A percentile compares a stretch with the other conserved stretches of the same genome.
These are phyloP conservation scores for Helicocarpus griseus DNA, from an alignment of 2,329 filamentous ascomycete species.

Conservation along the genomic window DNA sequence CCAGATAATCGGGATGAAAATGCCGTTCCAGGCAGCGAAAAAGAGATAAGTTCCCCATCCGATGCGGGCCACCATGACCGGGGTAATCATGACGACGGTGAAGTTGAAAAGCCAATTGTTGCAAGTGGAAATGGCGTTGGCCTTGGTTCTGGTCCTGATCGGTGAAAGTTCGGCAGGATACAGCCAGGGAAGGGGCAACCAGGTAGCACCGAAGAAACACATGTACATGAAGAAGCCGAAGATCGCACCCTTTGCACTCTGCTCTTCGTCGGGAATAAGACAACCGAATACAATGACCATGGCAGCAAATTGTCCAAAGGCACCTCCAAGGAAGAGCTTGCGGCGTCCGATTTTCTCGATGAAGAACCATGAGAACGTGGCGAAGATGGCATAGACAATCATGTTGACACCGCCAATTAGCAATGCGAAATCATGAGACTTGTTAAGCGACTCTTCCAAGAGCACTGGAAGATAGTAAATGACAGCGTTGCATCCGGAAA, in stretches of 20 bases:
- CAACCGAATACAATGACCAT: slow-evolving; percentile 33
- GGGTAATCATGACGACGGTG: slow-evolving; percentile 43
- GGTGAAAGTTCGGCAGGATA: slow-evolving; percentile 44
- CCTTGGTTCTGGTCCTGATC: slow-evolving; percentile 46
- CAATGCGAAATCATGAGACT: slow-evolving; percentile 29
- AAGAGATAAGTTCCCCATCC: slow-evolving; percentile 36
- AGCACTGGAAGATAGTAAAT: slow-evolving; percentile 32
- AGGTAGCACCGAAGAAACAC: slow-evolving; percentile 57
- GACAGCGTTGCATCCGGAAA: slow-evolving; percentile 27
- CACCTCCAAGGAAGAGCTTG: slow-evolving; percentile 33
- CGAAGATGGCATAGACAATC: slow-evolving; percentile 19
- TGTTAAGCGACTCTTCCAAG: slow-evolving; percentile 33
- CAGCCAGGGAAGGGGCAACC: slow-evolving; percentile 54
- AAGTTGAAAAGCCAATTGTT: slow-evolving; percentile 50
- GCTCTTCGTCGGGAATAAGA: slow-evolving; percentile 22
- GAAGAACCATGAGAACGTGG: slow-evolving; percentile 29
- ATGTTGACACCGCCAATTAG: slow-evolving; percentile 39
- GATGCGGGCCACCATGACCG: slow-evolving; percentile 31
- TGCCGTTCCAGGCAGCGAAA: slow-evolving; percentile 32
- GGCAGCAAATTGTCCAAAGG: slow-evolving; percentile 28
- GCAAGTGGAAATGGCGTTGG: slow-evolving; percentile 45
- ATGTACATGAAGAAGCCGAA: slow-evolving; percentile 62
- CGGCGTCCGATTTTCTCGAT: slow-evolving; percentile 38
- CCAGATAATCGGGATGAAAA: slow-evolving; percentile 44
- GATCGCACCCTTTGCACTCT: slow-evolving; percentile 29